Evolutionary conservation across 805 yeast species (phyloP), one percentile per base, ranked within the genome.

Genomic region (Candida maris): DNA sequence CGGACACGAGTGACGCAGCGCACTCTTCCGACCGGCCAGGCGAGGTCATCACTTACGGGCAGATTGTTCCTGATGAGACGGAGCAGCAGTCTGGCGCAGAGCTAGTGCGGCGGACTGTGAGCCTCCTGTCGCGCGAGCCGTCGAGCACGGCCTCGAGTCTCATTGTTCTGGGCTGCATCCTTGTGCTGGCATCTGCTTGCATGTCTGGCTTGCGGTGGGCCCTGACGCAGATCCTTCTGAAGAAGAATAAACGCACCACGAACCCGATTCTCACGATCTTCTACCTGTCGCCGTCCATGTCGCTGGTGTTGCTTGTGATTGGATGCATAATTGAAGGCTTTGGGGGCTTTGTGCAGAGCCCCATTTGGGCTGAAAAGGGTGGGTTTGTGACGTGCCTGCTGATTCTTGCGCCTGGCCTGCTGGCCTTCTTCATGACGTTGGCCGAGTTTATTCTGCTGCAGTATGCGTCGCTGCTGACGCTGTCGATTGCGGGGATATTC

Each of bases 191-290:
- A 2, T 89, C 96, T 4, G 77, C 95, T 2, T 72, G 83, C 56
- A 73, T 87, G 64, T 81, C 93, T 12, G 98, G 98, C 0, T 65
- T 93, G 34, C 73, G 98, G 45, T 93, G 98, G 98, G 91, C 95
- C 1, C 75, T 89, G 43, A 88, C 97, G 1, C 97, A 93, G 55
- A 59, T 93, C 16, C 69, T 91, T 23, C 64, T 93, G 33, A 81
- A 74, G 46, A 70, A 66, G 29, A 79, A 78, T 45, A 68, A 67
- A 19, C 63, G 77, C 35, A 75, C 80, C 4, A 72, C 73, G 25
- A 81, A 89, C 54, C 94, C 98, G 2, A 77, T 93, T 14, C 69
- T 81, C 26, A 86, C 97, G 6, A 88, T 93, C 28, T 68, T 84
- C 48, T 85, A 85, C 54, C 62, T 93, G 13, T 77, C 96, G 0